Evolutionary conservation across 1,139 yeast genomes (phyloP).

Genomic region (Candida labiduridarum): DNA sequence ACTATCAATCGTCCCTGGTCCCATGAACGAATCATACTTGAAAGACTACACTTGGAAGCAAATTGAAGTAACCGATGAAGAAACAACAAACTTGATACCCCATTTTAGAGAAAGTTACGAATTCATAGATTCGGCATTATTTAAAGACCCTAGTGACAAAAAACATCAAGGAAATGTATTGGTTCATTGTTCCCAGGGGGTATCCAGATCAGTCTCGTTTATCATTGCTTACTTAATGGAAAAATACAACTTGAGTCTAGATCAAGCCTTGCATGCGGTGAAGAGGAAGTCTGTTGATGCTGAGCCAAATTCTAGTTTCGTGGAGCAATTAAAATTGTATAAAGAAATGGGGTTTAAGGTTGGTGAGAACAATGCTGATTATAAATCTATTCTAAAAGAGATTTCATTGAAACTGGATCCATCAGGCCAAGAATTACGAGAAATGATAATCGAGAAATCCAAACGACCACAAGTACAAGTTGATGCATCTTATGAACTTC

Average conservation of each 20-base stretch:
- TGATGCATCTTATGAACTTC: conserved; percentile 33
- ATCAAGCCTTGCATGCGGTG: conserved; percentile 73
- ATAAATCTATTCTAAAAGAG: conserved; percentile 31
- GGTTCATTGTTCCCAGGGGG: conserved; percentile 85
- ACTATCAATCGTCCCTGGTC: conserved; percentile 67
- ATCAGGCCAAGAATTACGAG: conserved; percentile 24
- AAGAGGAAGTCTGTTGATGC: conserved; percentile 59
- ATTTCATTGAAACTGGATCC: conserved; percentile 31
- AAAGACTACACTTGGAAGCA: conserved; percentile 57
- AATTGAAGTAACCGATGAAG: conserved; percentile 70
- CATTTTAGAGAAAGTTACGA: conserved; percentile 59
- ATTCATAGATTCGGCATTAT: conserved; percentile 69
- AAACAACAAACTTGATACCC: conserved; percentile 62
- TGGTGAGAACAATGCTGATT: conserved; percentile 23
- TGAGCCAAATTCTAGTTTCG: conserved; percentile 78
- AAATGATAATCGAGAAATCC: conserved; percentile 14
- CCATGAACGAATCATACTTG: conserved; percentile 54
- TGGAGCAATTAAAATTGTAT: conserved; percentile 69
- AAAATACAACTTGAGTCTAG: conserved; percentile 57
- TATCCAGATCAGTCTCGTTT: conserved; percentile 76
- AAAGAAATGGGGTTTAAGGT: conserved; percentile 35
- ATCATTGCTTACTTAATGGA: conserved; percentile 81
- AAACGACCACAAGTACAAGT: not conserved
- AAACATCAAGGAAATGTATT: conserved; percentile 53
- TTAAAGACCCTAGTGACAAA: conserved; percentile 34